phyloP scores from a whole-genome alignment of 345 rosid species.

The Dipteronia dyeriana region DNA sequence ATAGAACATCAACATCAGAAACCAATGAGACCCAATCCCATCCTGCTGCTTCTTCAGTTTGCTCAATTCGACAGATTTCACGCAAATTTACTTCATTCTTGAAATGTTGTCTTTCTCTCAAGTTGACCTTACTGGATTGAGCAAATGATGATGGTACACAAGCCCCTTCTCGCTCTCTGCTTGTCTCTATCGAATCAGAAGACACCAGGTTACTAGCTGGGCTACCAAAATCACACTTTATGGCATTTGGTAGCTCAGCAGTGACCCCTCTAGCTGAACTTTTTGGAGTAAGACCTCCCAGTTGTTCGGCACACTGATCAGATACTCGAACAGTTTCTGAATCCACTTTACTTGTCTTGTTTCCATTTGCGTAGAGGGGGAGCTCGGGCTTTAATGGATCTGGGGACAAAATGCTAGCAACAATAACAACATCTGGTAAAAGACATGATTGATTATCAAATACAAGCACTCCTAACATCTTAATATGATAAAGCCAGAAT shows the following conservation, averaged over 20 bases:
- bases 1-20: constrained; percentile 39
- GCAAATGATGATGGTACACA: constrained; percentile 12
- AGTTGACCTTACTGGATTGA: constrained; percentile 17
- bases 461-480: neutral
- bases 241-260: constrained; percentile 22
- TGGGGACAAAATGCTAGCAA: constrained; percentile 38
- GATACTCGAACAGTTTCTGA: constrained; percentile 25
- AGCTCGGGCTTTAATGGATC: constrained; percentile 35
- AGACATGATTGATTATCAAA: constrained; percentile 5
- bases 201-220: constrained; percentile 33
- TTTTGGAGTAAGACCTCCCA: constrained; percentile 22
- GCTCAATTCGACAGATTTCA: constrained; percentile 30
- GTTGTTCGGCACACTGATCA: constrained; percentile 20
- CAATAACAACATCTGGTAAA: constrained; percentile 7
- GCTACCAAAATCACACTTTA: constrained; percentile 28
- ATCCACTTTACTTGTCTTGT: constrained; percentile 26
- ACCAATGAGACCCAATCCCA: constrained; percentile 34
- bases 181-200: constrained; percentile 23
- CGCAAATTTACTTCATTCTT: constrained; percentile 43
- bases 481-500: neutral
- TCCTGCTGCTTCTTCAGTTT: constrained; percentile 33
- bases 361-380: constrained; percentile 26
- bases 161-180: constrained; percentile 15
- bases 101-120: constrained; percentile 23
- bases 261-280: constrained; percentile 24